Evolutionary conservation across 202 grass and related monocot genomes (phyloP).

Genomic region (Eragrostis tef): DNA sequence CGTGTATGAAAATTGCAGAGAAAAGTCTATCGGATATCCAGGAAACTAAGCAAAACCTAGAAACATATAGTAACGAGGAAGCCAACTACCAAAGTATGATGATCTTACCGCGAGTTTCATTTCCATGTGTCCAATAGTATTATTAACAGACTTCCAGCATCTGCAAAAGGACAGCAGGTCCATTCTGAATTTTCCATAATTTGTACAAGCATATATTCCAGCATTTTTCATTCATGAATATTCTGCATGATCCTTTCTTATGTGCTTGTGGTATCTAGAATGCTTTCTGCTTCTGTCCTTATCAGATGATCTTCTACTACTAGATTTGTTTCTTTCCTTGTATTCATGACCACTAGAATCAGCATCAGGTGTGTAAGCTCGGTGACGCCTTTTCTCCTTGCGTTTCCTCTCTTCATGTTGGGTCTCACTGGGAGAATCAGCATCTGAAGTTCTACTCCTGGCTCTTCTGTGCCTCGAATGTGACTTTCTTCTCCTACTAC

Average conservation of each 20-base stretch:
- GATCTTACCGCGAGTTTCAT: conserved; percentile 22
- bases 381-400: conserved; percentile 50
- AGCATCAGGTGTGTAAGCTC: conserved; percentile 37
- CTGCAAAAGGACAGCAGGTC: conserved; percentile 7
- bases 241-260: conserved; percentile 50
- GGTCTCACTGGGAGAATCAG: conserved; percentile 54
- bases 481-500: conserved; percentile 60
- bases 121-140: conserved; percentile 24
- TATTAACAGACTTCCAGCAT: conserved; percentile 16
- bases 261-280: conserved; percentile 56
- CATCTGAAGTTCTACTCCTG: conserved; percentile 56
- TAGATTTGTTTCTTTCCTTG: conserved; percentile 54
- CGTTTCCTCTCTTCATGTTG: conserved; percentile 52
- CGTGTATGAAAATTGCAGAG: background rate
- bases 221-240: conserved; percentile 35
- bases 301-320: conserved; percentile 48
- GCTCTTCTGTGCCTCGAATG: conserved; percentile 53
- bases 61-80: background rate
- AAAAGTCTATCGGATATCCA: background rate
- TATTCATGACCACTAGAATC: conserved; percentile 66
- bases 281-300: conserved; percentile 65
- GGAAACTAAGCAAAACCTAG: background rate
- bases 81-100: background rate
- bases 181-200: background rate
- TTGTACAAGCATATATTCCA: background rate